These are phyloP conservation scores for Saccharomyces hybrid DNA, from an alignment of 1,139 yeast genomes.

Conservation along the genomic window DNA sequence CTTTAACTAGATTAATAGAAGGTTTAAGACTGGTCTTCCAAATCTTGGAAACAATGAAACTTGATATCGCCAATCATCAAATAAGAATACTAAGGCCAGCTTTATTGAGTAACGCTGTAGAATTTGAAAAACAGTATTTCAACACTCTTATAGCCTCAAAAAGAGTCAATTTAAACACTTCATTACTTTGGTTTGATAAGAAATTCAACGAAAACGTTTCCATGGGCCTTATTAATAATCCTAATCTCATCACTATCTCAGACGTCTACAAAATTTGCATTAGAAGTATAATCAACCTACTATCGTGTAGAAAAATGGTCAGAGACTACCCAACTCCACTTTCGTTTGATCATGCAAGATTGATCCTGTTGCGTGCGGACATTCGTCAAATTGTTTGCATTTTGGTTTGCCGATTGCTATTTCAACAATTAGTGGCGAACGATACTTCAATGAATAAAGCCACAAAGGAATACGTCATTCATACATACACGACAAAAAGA, in stretches of 20 bases:
- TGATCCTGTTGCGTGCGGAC: constrained; percentile 73
- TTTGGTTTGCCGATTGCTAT: constrained; percentile 64
- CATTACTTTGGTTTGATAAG: constrained; percentile 62
- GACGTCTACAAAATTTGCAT: constrained; percentile 27
- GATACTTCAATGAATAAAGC: constrained; percentile 29
- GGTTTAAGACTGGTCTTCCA: constrained; percentile 76
- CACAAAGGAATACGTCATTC: constrained; percentile 25
- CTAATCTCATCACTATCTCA: constrained; percentile 16
- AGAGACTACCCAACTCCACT: constrained; percentile 77
- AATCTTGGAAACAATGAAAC: constrained; percentile 89
- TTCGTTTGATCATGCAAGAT: constrained; percentile 80
- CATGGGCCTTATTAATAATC: constrained; percentile 14
- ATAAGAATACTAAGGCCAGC: constrained; percentile 79
- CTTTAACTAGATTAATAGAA: constrained; percentile 55
- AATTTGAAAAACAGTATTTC: constrained; percentile 83
- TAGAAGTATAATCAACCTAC: constrained; percentile 41
- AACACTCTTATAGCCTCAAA: constrained; percentile 59
- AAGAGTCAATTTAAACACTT: constrained; percentile 58
- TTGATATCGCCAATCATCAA: constrained; percentile 93
- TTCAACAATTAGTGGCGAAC: constrained; percentile 55
- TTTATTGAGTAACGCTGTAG: constrained; percentile 81
- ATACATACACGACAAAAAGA: constrained; percentile 25
- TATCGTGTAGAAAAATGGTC: constrained; percentile 75
- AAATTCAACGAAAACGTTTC: constrained; percentile 29
- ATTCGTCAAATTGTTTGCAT: constrained; percentile 78